Evolutionary conservation across 2,329 filamentous ascomycete species (phyloP).

Genomic region (Aspergillus aculeatinus): DNA sequence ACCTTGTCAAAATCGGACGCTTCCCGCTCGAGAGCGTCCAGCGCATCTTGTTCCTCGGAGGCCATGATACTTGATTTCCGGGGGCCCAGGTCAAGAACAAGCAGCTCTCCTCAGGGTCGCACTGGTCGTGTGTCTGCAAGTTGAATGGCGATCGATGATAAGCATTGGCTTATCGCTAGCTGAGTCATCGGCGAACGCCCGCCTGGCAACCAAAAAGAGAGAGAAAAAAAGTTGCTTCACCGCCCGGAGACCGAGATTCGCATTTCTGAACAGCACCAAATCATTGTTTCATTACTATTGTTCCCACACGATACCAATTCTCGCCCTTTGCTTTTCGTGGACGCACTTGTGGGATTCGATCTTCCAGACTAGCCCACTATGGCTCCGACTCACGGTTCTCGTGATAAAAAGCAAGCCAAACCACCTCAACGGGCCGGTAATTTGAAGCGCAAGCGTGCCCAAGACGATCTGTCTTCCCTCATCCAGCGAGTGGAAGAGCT

Average conservation of each 20-base stretch:
- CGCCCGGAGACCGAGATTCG: conserved; percentile 16
- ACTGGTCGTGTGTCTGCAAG: not conserved
- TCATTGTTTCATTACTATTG: not conserved
- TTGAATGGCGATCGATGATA: conserved; percentile 8
- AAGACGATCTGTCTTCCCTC: conserved; percentile 45
- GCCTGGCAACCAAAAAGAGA: conserved; percentile 6
- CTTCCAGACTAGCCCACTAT: conserved; percentile 24
- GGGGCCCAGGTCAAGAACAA: not conserved
- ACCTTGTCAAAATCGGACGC: conserved; percentile 91
- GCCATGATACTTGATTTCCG: conserved; percentile 41
- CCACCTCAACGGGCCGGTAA: conserved; percentile 28
- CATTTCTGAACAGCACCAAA: conserved; percentile 12
- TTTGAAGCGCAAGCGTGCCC: conserved; percentile 49
- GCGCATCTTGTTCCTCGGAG: conserved; percentile 69
- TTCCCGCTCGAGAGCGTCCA: conserved; percentile 79
- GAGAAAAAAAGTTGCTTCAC: conserved; percentile 32
- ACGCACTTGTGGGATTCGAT: not conserved
- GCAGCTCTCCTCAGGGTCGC: not conserved
- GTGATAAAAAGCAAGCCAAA: conserved; percentile 31
- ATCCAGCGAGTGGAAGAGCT: conserved; percentile 46
- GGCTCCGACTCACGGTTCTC: conserved; percentile 31
- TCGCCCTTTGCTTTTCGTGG: not conserved
- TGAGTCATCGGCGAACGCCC: conserved; percentile 34
- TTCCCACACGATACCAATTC: not conserved
- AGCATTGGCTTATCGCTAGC: conserved; percentile 32